Evolutionary conservation across 164 flowering plant species (phyloP), one percentile per base, ranked within the genome.

Genomic region (Berberis vulgaris): DNA sequence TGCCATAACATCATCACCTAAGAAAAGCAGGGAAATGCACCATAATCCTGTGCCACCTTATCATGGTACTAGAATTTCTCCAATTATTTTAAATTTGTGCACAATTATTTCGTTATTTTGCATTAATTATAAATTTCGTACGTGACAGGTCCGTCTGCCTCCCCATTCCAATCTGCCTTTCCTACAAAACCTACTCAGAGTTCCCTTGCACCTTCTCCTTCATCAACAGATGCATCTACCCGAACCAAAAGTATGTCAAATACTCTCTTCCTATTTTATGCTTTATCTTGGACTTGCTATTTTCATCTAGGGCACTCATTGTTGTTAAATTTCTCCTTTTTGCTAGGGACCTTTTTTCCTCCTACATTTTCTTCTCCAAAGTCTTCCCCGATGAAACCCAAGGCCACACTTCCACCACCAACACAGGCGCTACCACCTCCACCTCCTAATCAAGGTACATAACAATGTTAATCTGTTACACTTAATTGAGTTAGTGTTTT

Each of bases 391-490:
- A 73, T 43, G 67, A 76, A 72, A 56, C 69, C 83, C 4, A 78
- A 69, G 65, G 52, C 45, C 39, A 73, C 80, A 41, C 60, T 46
- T 4, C 66, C 73, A 43, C 77, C 83, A 44, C 80, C 82, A 49
- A 46, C 80, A 63, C 77, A 41, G 10, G 61, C 79, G 42, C 69
- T 88, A 56, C 89, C 95, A 54, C 91, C 95, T 60, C 91, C 95
- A 66, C 95, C 91, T 68, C 95, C 89, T 61, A 84, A 84, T 75
- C 66, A 68, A 77, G 91, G 95, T 87, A 73, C 5, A 60, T 57
- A 57, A 57, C 1, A 57, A 6, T 7, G 54, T 8, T 52, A 7
- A 5, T 10, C 54, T 52, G n/a, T 7, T 52, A 3, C 26, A 26
- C 26, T 26, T 26, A 4, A 10, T 12, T 52, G 11, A 1, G 10